A percentile compares a stretch with the other conserved stretches of the same genome.
These are phyloP conservation scores for Pseudogymnoascus sp. DNA, from an alignment of 2,329 filamentous ascomycete species.

Conservation along the genomic window DNA sequence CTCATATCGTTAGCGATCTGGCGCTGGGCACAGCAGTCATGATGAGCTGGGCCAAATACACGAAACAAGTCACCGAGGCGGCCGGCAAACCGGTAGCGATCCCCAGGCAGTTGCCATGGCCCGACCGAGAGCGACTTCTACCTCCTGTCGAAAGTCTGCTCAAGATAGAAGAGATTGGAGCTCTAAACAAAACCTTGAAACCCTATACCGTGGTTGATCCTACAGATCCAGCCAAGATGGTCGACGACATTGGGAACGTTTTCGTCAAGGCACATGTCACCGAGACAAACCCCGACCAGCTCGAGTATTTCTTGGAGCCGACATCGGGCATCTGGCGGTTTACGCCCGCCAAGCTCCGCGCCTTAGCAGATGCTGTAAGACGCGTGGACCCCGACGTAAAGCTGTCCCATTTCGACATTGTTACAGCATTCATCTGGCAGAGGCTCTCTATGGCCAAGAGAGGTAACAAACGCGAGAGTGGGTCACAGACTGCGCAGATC, in stretches of 20 bases:
- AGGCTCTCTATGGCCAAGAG: not conserved
- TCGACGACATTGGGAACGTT: not conserved
- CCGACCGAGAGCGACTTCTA: not conserved
- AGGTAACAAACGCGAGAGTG: not conserved
- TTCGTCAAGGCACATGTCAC: slow-evolving; percentile 5
- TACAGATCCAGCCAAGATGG: slow-evolving; percentile 1
- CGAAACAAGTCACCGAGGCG: not conserved
- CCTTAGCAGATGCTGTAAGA: not conserved
- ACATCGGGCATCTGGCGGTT: not conserved
- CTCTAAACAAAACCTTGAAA: not conserved
- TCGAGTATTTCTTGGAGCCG: not conserved
- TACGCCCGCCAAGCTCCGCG: not conserved
- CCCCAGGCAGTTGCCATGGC: not conserved
- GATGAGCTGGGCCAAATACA: not conserved
- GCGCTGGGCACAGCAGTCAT: not conserved
- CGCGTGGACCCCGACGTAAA: not conserved
- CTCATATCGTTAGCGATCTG: not conserved
- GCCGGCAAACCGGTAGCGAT: not conserved
- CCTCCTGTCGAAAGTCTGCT: not conserved
- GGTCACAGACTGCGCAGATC: not conserved
- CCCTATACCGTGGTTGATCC: not conserved
- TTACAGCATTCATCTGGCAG: slow-evolving; percentile 5
- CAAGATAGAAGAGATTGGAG: not conserved
- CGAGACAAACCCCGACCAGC: not conserved
- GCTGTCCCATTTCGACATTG: not conserved